Evolutionary conservation across 495 filamentous ascomycete genomes (phyloP).

Genomic region (Penicillium flavigenum): DNA sequence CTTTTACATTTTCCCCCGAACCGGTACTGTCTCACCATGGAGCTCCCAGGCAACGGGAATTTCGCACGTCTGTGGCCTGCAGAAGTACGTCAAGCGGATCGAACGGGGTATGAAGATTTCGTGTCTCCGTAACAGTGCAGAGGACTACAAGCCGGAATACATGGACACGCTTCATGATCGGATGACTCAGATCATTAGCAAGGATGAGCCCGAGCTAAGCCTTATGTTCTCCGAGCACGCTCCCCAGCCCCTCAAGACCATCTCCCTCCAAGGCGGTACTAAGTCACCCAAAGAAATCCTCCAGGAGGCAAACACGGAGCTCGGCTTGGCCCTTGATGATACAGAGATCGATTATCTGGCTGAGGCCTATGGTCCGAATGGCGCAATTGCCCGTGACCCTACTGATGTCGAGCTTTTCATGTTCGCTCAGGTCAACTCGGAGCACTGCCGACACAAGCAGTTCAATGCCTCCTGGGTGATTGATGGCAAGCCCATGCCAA

Average conservation of each 20-base stretch:
- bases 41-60: conserved; percentile 94
- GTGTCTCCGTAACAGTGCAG: conserved; percentile 41
- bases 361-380: conserved; percentile 72
- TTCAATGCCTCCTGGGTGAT: conserved; percentile 99
- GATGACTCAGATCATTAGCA: conserved; percentile 82
- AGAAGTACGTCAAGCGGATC: conserved; percentile 70
- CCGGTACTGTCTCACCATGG: conserved; percentile 91
- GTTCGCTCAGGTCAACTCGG: conserved; percentile 88
- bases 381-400: conserved; percentile 64
- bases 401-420: conserved; percentile 96
- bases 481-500: conserved; percentile 74
- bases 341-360: conserved; percentile 94
- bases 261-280: conserved; percentile 63
- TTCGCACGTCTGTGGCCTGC: conserved; percentile 84
- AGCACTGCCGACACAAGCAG: conserved; percentile 68
- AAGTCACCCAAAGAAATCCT: conserved; percentile 67
- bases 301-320: conserved; percentile 73
- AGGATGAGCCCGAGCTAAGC: conserved; percentile 62
- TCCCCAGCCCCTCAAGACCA: conserved; percentile 66
- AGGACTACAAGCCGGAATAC: conserved; percentile 54
- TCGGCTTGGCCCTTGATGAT: conserved; percentile 82
- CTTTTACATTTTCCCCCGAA: conserved; percentile 74
- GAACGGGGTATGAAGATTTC: conserved; percentile 80
- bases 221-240: conserved; percentile 76
- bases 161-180: conserved; percentile 79